These are phyloP conservation scores for Fusarium graminum DNA, from an alignment of 2,329 filamentous ascomycete species.

Conservation along the genomic window DNA sequence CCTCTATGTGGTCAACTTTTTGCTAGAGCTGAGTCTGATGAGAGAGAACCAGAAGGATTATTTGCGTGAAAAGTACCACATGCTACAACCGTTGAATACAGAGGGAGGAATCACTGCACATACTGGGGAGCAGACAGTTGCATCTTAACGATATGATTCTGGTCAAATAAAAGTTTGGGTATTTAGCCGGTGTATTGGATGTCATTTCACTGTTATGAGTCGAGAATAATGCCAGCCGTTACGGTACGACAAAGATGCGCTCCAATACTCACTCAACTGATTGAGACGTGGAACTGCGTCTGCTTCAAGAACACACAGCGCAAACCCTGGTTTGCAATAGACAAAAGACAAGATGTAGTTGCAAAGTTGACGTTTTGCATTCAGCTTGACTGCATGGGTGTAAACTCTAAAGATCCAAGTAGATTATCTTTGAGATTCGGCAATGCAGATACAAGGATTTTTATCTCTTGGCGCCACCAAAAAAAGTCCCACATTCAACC, in stretches of 20 bases:
- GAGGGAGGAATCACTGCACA: conserved; percentile 22
- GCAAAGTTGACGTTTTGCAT: conserved; percentile 3
- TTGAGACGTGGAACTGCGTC: no score
- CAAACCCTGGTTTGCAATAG: neutral
- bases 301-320: neutral
- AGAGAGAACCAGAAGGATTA: conserved; percentile 60
- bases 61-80: conserved; percentile 56
- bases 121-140: conserved; percentile 22
- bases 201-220: conserved; percentile 1
- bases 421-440: conserved; percentile 1
- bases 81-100: conserved; percentile 50
- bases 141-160: conserved; percentile 6
- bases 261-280: neutral
- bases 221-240: conserved; percentile 6
- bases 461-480: conserved; percentile 12
- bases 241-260: conserved; percentile 23
- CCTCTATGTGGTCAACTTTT: conserved; percentile 63
- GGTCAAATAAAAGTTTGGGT: neutral
- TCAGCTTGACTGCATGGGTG: neutral
- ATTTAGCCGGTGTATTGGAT: conserved; percentile 16
- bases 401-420: neutral
- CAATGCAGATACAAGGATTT: conserved; percentile 23
- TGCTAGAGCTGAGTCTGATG: conserved; percentile 63
- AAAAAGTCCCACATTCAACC: conserved; percentile 18
- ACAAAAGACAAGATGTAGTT: neutral